Evolutionary conservation across 192 early-diverging fungal species (phyloP).

Genomic region (Coemansia sp.): DNA sequence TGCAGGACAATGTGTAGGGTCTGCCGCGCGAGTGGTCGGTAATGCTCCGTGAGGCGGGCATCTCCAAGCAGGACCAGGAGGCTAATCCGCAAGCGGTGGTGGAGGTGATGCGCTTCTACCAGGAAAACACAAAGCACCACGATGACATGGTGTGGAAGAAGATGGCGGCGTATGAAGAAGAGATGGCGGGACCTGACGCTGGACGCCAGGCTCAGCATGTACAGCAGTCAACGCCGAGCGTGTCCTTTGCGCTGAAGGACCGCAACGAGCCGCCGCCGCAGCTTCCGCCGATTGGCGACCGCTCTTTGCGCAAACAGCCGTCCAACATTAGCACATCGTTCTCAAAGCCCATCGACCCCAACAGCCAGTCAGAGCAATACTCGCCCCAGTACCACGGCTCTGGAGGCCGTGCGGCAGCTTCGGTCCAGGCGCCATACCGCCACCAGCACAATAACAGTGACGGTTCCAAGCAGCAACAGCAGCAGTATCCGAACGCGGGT

Average conservation of each 20-base stretch:
- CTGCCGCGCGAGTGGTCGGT: constrained; percentile 92
- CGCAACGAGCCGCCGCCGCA: constrained; percentile 41
- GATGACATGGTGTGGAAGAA: constrained; percentile 53
- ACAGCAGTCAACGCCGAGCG: constrained; percentile 10
- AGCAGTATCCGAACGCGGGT: constrained; percentile 6
- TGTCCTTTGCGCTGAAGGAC: constrained; percentile 21
- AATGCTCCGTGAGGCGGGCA: constrained; percentile 89
- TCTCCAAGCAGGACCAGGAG: constrained; percentile 90
- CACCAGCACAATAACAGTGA: constrained; percentile 52
- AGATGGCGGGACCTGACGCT: constrained; percentile 26
- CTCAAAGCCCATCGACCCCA: constrained; percentile 20
- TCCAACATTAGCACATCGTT: constrained; percentile 34
- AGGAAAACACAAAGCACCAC: constrained; percentile 60
- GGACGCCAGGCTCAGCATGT: constrained; percentile 30
- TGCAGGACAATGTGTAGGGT: constrained; percentile 59
- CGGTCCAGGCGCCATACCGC: constrained; percentile 46
- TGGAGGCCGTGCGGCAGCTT: constrained; percentile 7
- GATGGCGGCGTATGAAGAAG: constrained; percentile 38
- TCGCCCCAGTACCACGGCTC: constrained; percentile 36
- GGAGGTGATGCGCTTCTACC: constrained; percentile 83
- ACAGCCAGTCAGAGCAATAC: constrained; percentile 30
- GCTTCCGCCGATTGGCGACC: constrained; percentile 49
- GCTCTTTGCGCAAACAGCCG: constrained; percentile 30
- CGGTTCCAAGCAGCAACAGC: constrained; percentile 24
- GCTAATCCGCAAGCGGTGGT: constrained; percentile 88